A percentile compares a stretch with the other conserved stretches of the same genome.
These are phyloP conservation scores for Myriosclerotinia scirpicola DNA, from an alignment of 2,329 filamentous ascomycete genomes.

Conservation along the genomic window DNA sequence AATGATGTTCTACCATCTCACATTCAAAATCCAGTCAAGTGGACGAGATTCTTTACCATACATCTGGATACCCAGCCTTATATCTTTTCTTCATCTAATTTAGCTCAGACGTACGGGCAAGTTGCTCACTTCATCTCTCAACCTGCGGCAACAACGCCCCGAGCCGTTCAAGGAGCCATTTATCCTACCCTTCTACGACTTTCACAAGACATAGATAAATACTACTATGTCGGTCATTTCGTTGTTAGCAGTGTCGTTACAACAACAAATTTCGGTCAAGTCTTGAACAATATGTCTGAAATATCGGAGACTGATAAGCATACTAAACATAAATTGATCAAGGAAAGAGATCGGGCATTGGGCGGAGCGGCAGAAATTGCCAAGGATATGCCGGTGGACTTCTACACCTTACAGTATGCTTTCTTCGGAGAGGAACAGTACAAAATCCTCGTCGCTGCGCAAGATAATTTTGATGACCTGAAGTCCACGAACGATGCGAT, in stretches of 20 bases:
- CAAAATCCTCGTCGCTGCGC: background rate
- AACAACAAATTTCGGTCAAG: background rate
- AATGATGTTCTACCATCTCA: background rate
- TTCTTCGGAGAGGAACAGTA: slow-evolving; percentile 3
- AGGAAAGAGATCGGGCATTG: background rate
- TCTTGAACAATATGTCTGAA: background rate
- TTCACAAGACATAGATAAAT: background rate
- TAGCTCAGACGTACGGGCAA: background rate
- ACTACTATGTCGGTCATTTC: slow-evolving; percentile 3
- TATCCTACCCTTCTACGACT: background rate
- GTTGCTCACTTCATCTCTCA: background rate
- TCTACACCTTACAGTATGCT: background rate
- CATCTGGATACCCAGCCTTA: slow-evolving; percentile 4
- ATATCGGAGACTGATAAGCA: too few species aligned
- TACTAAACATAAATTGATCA: background rate
- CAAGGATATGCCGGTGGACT: background rate
- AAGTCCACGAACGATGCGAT: background rate
- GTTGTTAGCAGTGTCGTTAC: slow-evolving; percentile 1
- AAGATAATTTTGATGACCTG: background rate
- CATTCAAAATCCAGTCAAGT: background rate
- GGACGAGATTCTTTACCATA: background rate
- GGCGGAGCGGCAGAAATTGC: background rate
- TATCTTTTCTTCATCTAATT: background rate
- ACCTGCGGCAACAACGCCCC: background rate
- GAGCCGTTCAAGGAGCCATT: background rate